Conservation (phyloP, 2,329 filamentous ascomycete genomes). For the Ampelomyces quisqualis region DNA sequence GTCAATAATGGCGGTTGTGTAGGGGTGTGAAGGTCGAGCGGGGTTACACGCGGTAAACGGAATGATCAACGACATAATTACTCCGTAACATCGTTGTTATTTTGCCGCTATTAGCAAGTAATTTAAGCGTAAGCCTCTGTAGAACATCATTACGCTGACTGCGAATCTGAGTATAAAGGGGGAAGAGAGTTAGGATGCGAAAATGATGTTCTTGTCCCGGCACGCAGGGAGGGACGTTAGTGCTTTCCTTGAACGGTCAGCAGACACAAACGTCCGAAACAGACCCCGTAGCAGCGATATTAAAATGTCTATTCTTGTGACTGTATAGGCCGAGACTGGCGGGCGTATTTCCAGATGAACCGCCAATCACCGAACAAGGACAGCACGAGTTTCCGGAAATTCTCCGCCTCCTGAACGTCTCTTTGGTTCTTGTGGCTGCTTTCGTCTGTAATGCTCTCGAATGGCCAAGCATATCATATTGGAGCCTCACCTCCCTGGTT, state of each 20-base stretch:
- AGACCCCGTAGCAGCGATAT: slow-evolving; percentile 24
- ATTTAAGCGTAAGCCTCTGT: not conserved
- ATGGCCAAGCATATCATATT: slow-evolving; percentile 24
- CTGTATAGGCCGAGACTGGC: slow-evolving; percentile 16
- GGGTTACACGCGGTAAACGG: slow-evolving; percentile 1
- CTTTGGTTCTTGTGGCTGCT: slow-evolving; percentile 5
- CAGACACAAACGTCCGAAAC: slow-evolving; percentile 8
- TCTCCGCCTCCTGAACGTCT: not conserved
- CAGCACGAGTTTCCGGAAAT: not conserved
- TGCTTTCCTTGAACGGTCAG: slow-evolving; percentile 9
- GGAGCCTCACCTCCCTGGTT: slow-evolving; percentile 11
- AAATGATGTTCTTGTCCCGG: slow-evolving; percentile 4
- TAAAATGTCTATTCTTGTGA: slow-evolving; percentile 27
- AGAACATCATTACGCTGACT: not conserved
- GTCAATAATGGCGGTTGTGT: slow-evolving; percentile 1
- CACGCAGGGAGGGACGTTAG: slow-evolving; percentile 3
- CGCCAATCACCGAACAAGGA: slow-evolving; percentile 13
- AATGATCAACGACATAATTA: slow-evolving; percentile 1
- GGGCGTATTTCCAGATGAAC: slow-evolving; percentile 20
- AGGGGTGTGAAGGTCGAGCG: slow-evolving; percentile 2
- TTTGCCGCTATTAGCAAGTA: not conserved
- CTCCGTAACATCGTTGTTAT: slow-evolving; percentile 1
- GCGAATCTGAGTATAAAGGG: not conserved
- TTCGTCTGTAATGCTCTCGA: slow-evolving; percentile 3
- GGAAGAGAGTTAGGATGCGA: slow-evolving; percentile 4